A percentile compares a stretch with the other conserved stretches of the same genome.
Evolutionary conservation across 1,139 yeast genomes (phyloP).

Genomic region (Diutina sp.): DNA sequence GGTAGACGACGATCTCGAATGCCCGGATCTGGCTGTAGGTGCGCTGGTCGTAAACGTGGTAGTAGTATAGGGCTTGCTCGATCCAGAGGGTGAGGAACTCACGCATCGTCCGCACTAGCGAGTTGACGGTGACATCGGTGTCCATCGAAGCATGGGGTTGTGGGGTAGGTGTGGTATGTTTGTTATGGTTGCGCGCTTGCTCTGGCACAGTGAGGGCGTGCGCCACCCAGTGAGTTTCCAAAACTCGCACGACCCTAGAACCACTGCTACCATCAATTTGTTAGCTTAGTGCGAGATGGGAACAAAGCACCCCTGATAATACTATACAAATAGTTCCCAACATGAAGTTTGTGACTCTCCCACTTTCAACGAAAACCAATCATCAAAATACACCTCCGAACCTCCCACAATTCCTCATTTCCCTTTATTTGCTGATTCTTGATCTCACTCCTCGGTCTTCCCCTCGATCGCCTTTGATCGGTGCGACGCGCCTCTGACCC

Average conservation of each 20-base stretch:
- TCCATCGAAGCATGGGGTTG: neutral
- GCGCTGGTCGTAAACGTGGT: constrained; percentile 28
- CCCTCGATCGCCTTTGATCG: neutral
- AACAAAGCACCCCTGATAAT: too few relatives aligned
- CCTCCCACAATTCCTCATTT: too few relatives aligned
- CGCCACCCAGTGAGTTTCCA: neutral
- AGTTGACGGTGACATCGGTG: constrained; percentile 15
- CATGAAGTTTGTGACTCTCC: too few relatives aligned
- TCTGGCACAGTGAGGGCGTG: neutral
- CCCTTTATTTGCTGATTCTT: too few relatives aligned
- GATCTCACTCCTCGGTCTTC: too few relatives aligned
- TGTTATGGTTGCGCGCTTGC: neutral
- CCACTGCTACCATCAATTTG: too few relatives aligned
- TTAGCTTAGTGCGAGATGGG: too few relatives aligned
- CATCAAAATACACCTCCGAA: too few relatives aligned
- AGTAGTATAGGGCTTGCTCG: constrained; percentile 33
- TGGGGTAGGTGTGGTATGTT: neutral
- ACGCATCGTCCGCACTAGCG: constrained; percentile 18
- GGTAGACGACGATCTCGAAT: constrained; percentile 25
- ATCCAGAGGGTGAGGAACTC: constrained; percentile 31
- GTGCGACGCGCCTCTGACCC: neutral
- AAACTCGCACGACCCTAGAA: too few relatives aligned
- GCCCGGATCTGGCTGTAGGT: constrained; percentile 24
- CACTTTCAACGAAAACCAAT: too few relatives aligned
- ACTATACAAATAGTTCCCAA: too few relatives aligned